Base-by-base conservation (phyloP, 768 basidiomycete species). In the Chalciporus chontae region DNA sequence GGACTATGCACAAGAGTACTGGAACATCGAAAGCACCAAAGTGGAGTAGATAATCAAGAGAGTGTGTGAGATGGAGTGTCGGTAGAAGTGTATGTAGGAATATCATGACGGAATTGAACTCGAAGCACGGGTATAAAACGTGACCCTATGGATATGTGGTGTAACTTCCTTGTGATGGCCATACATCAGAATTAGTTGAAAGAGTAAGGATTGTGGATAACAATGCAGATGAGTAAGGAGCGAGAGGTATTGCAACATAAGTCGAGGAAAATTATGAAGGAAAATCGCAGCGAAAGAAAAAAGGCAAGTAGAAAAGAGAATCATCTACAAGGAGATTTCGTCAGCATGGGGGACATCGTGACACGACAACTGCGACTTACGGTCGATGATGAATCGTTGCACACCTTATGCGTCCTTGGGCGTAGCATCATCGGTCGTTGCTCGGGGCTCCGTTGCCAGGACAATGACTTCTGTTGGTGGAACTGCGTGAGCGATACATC, bases 1-100 rank as follows among this genome's bases (percentile, higher is more conserved):
- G 57, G 88, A 93, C 65, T 95, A 95, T 60, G 93, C 92, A 1
- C 92, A 95, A 69, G 82, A 84, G 60, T 87, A 84, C 68, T 89
- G 86, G 86, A 89, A 86, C 64, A 73, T 88, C 36, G 86, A 89
- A 59, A 72, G 76, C 48, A 60, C 55, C 53, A 68, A 64, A 31
- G 59, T 71, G 39, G 52, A 67, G 36, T 69, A 40, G 47, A 26
- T 31, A n/a, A 36, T 26, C 45, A 41, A 29, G 45, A 53, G 27
- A n/a, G 14, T 42, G 29, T 34, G 5, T 15, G 34, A 24, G 17
- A 50, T 27, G 36, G 27, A 21, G 38, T 37, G 29, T 24, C 14
- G 40, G 29, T 8, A 23, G 32, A 43, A 27, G 23, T 11, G 13
- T 36, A 4, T 11, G 13, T 36, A 4, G 14, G 19, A 27, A 39